Evolutionary conservation across 768 basidiomycete species (phyloP), one percentile per base, ranked within the genome.

Genomic region (Lactarius hatsudake): DNA sequence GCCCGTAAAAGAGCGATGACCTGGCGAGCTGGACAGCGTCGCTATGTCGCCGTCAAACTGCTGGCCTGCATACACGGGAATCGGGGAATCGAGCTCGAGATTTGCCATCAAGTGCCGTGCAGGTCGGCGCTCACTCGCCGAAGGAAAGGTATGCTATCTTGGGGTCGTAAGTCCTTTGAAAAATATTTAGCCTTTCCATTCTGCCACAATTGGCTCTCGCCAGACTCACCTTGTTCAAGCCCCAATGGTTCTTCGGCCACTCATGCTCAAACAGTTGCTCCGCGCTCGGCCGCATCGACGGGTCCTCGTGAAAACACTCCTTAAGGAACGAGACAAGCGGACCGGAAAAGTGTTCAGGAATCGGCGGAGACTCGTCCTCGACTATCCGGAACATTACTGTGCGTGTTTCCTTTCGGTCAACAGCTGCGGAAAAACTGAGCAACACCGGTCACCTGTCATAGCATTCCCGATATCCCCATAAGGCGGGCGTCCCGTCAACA

Each of bases 321-420:
- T 76, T 81, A 23, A 99, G 78, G 76, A 98, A 98, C 74, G 93
- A 87, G 64, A 81, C 78, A 18, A 98, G 81, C 26, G 86, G 81
- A n/a, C 83, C 82, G 4, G 95, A 94, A 71, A 88, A 89, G 13
- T 81, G 86, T 18, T 88, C 86, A 0, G 96, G 96, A 53, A 97
- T 77, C 3, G 93, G 93, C 34, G 96, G 96, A 81, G 85, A 87
- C 8, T 86, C 85, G 72, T 97, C 95, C 73, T 97, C 96, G 32
- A 99, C 96, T 74, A 99, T 98, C 32, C 90, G 90, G 80, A 94
- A 99, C 91, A 99, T 96, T 61, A 98, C 96, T 91, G 71, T 62
- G 64, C 40, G 59, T 28, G 26, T 48, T 58, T n/a, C 17, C 71
- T 38, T 13, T 48, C 48, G 17, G 12, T 53, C n/a, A n/a, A 17